Base-by-base conservation (phyloP, 768 basidiomycete species). In the Kondoa subrosea region DNA sequence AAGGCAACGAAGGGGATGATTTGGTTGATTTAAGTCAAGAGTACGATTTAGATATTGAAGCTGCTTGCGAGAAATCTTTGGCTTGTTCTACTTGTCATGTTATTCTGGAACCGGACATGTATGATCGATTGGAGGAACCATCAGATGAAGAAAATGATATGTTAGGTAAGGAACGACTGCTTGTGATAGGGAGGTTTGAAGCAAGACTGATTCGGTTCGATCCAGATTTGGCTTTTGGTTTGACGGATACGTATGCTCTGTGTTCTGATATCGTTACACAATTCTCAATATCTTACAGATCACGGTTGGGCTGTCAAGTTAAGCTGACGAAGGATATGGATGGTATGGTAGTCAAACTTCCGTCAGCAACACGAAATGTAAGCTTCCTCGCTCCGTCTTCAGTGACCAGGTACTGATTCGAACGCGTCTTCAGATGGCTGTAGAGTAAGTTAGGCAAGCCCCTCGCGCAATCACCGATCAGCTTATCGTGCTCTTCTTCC, bases 1-100 rank as follows among this genome's bases (percentile, higher is more conserved):
- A 96, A 76, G 93, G 83, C 1, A 91, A 87, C 76, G 91, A 92
- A 74, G 95, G 92, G 14, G 93, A 99, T 75, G 90, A 95, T 75
- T 78, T 99, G 40, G 79, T 99, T 34, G 85, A 85, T 27, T 80
- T 99, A 66, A 91, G 92, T 3, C 91, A 95, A 74, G 92, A 95
- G 76, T 85, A 93, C 75, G 93, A 97, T 73, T 84, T 99, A 66
- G 93, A 97, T 76, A 81, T 96, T 25, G 93, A 97, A 81, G 91
- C 92, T 67, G 93, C 93, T 30, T 99, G 95, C 77, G 93, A 97
- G 80, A 88, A 90, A 56, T 93, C 91, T 0, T 83, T 95, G 61
- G 93, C 93, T 17, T 99, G 93, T 76, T 96, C 93, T 16, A 99
- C 93, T 26, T 99, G 93, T 76, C 93, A 99, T 76, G 84, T 97